Evolutionary conservation across 1,139 yeast genomes (phyloP).

Genomic region (Pichia sp.): DNA sequence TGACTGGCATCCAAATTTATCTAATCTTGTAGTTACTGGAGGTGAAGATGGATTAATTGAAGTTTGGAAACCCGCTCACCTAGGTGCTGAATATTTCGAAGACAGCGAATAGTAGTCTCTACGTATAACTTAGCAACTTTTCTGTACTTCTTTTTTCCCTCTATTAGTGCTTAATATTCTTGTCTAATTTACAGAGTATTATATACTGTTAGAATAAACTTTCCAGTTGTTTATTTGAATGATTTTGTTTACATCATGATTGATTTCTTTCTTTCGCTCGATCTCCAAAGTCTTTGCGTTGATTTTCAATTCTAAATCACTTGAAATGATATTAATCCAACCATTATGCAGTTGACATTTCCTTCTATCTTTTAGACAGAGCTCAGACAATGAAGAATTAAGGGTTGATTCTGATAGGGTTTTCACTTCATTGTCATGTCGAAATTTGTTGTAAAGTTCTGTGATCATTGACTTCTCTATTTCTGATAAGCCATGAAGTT

Average conservation of each 20-base stretch:
- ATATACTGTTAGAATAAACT: slow-evolving; percentile 14
- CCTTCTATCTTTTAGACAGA: slow-evolving; percentile 57
- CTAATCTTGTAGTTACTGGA: slow-evolving; percentile 37
- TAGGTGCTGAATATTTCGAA: slow-evolving; percentile 38
- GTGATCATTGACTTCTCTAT: slow-evolving; percentile 13
- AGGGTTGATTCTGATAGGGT: neutral
- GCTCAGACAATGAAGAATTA: slow-evolving; percentile 1
- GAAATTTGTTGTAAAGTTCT: slow-evolving; percentile 12
- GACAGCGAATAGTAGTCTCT: slow-evolving; percentile 14
- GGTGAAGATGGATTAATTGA: slow-evolving; percentile 50
- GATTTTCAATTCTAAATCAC: slow-evolving; percentile 34
- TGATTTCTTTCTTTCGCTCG: slow-evolving; percentile 21
- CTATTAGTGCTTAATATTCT: no score
- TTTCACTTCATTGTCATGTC: slow-evolving; percentile 3
- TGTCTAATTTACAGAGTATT: no score
- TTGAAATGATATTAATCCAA: slow-evolving; percentile 53
- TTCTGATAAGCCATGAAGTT: slow-evolving; percentile 4
- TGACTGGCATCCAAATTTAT: slow-evolving; percentile 42
- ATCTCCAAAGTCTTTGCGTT: slow-evolving; percentile 31
- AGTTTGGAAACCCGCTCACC: slow-evolving; percentile 47
- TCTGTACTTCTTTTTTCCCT: neutral
- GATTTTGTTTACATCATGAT: slow-evolving; percentile 30
- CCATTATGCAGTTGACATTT: slow-evolving; percentile 62
- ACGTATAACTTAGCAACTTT: no score
- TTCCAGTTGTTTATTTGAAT: slow-evolving; percentile 35